Conservation (phyloP, 116 monocot genomes). For the Trichopus zeylanicus region DNA sequence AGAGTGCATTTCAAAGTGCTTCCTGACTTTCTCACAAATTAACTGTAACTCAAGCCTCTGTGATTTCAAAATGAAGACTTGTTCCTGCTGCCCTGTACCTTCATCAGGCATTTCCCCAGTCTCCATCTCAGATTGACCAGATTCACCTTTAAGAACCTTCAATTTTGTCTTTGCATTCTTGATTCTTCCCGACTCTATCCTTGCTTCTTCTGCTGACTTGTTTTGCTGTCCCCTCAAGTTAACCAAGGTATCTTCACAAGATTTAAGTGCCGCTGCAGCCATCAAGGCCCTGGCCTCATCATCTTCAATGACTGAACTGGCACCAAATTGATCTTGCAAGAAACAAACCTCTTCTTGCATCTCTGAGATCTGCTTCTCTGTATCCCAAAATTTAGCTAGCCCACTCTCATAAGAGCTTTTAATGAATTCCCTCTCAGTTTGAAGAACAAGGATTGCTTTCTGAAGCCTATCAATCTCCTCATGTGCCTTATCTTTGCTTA, state of each 20-base stretch:
- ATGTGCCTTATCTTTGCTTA: constrained; percentile 40
- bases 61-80: constrained; percentile 10
- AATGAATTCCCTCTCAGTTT: constrained; percentile 82
- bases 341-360: constrained; percentile 59
- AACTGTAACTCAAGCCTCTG: constrained; percentile 31
- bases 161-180: constrained; percentile 48
- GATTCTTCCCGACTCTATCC: constrained; percentile 35
- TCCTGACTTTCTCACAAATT: constrained; percentile 39
- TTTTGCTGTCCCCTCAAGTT: constrained; percentile 55
- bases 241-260: constrained; percentile 62
- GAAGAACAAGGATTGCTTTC: constrained; percentile 69
- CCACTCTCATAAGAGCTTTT: constrained; percentile 66
- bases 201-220: constrained; percentile 41
- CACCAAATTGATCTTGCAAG: constrained; percentile 53
- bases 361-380: constrained; percentile 53
- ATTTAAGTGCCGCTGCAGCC: constrained; percentile 67
- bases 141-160: constrained; percentile 27
- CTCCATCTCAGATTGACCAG: constrained; percentile 4
- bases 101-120: constrained; percentile 7
- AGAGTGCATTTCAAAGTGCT: constrained; percentile 41
- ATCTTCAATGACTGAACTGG: constrained; percentile 51
- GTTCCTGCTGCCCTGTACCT: constrained; percentile 1
- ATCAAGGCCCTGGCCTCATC: constrained; percentile 81
- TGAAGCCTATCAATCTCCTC: constrained; percentile 76
- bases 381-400: constrained; percentile 65